Percentiles rank a stretch among this genome's conserved stretches.
These are phyloP conservation scores for Suzukiozyma palmioleophila DNA, from an alignment of 1,139 yeast genomes.

Conservation along the genomic window DNA sequence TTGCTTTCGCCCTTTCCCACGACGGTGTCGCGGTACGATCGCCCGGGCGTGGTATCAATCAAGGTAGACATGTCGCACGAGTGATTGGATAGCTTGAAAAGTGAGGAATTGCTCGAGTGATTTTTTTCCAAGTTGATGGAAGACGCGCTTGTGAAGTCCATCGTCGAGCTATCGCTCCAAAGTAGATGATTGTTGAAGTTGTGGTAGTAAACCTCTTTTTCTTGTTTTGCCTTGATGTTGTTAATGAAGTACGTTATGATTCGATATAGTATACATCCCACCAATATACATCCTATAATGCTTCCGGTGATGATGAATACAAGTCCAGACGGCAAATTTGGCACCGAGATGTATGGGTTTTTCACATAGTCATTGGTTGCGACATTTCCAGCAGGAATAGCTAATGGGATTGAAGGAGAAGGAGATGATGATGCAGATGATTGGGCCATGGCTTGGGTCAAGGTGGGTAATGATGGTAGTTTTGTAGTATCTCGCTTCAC, in stretches of 20 bases:
- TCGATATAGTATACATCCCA: slow-evolving; percentile 19
- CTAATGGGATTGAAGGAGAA: slow-evolving; percentile 8
- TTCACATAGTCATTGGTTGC: slow-evolving; percentile 6
- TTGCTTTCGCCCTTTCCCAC: slow-evolving; percentile 5
- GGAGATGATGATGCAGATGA: slow-evolving; percentile 6
- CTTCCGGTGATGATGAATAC: slow-evolving; percentile 44
- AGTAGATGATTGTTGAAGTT: slow-evolving; percentile 8
- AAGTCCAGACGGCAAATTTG: slow-evolving; percentile 28
- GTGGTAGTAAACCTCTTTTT: slow-evolving; percentile 31
- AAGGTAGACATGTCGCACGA: slow-evolving; percentile 3
- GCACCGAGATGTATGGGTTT: slow-evolving; percentile 32
- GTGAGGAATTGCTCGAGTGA: slow-evolving; percentile 7
- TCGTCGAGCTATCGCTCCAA: neutral
- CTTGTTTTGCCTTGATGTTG: slow-evolving; percentile 28
- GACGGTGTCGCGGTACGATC: slow-evolving; percentile 19
- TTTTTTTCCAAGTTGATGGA: slow-evolving; percentile 8
- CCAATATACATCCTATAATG: slow-evolving; percentile 23
- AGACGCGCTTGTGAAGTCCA: slow-evolving; percentile 3
- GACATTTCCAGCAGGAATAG: slow-evolving; percentile 4
- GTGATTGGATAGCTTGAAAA: slow-evolving; percentile 2
- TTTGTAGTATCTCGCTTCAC: neutral
- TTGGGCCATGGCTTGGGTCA: neutral
- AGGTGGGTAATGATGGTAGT: neutral
- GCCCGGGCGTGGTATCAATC: slow-evolving; percentile 15
- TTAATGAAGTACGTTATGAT: slow-evolving; percentile 21